phyloP scores from a whole-genome alignment of 139 green algal species.

The Tetradesmus lagerheimii region DNA sequence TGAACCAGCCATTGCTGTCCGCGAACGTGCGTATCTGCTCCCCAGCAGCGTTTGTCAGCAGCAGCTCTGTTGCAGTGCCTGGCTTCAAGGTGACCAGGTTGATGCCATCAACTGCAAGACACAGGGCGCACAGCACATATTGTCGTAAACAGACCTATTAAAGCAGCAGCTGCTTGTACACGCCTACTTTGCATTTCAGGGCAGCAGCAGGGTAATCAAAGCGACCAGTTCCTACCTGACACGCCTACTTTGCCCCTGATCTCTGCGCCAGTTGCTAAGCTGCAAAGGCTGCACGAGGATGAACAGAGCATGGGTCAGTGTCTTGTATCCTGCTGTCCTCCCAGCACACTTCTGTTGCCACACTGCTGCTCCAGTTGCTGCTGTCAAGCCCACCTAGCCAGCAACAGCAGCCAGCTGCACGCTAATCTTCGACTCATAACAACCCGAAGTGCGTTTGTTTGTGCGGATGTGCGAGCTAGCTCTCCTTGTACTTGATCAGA shows the following conservation, averaged over 20 bases:
- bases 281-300: neutral
- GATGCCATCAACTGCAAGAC: conserved; percentile 18
- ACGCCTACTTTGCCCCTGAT: conserved; percentile 30
- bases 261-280: neutral
- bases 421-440: neutral
- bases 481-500: neutral
- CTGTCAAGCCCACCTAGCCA: neutral
- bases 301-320: neutral
- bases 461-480: neutral
- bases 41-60: conserved; percentile 39
- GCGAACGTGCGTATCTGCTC: conserved; percentile 48
- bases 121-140: neutral
- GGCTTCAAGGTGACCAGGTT: conserved; percentile 32
- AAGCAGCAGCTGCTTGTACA: neutral
- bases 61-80: conserved; percentile 28
- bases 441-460: neutral
- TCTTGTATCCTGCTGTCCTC: neutral
- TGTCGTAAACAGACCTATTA: neutral
- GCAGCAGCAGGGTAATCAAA: neutral
- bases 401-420: neutral
- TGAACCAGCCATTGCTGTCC: conserved; percentile 54
- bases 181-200: neutral
- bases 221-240: neutral
- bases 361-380: neutral
- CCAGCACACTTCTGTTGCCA: neutral